Conservation (phyloP, 495 filamentous ascomycete species). For the Penicillium simplicissimum region DNA sequence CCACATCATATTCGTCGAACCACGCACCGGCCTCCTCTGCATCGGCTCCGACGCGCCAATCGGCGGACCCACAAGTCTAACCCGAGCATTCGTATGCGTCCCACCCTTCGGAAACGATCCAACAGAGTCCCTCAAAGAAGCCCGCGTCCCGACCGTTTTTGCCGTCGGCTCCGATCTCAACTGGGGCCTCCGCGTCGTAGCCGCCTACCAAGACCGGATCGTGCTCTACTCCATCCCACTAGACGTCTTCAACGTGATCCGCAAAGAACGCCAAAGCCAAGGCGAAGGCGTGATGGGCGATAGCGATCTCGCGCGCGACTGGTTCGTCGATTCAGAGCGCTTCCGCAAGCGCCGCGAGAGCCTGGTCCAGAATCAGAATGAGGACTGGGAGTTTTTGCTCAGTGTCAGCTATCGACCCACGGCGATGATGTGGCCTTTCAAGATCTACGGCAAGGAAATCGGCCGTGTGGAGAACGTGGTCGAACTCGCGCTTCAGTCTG, state of each 20-base stretch:
- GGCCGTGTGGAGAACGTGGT: constrained; percentile 38
- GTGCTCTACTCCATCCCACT: constrained; percentile 64
- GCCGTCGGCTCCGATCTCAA: constrained; percentile 58
- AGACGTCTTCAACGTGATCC: constrained; percentile 55
- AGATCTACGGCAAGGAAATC: constrained; percentile 47
- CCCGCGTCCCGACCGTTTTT: constrained; percentile 54
- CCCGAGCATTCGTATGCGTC: constrained; percentile 42
- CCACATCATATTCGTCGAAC: constrained; percentile 71
- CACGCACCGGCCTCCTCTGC: constrained; percentile 57
- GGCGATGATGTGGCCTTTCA: constrained; percentile 44
- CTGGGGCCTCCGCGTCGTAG: constrained; percentile 64
- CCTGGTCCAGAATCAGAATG: constrained; percentile 40
- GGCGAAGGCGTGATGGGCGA: constrained; percentile 39
- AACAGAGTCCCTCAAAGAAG: constrained; percentile 36
- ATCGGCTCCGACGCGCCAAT: constrained; percentile 67
- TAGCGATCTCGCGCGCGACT: constrained; percentile 36
- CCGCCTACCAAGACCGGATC: constrained; percentile 54
- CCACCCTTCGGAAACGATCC: constrained; percentile 36
- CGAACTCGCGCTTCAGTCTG: constrained; percentile 41
- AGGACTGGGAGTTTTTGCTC: constrained; percentile 44
- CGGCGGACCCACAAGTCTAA: constrained; percentile 52
- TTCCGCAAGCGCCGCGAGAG: constrained; percentile 34
- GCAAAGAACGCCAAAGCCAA: constrained; percentile 40
- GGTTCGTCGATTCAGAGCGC: constrained; percentile 35
- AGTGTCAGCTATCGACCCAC: constrained; percentile 39